A percentile compares a stretch with the other conserved stretches of the same genome.
Evolutionary conservation across 2,329 filamentous ascomycete species (phyloP).

Genomic region (Curvularia verruculosa): DNA sequence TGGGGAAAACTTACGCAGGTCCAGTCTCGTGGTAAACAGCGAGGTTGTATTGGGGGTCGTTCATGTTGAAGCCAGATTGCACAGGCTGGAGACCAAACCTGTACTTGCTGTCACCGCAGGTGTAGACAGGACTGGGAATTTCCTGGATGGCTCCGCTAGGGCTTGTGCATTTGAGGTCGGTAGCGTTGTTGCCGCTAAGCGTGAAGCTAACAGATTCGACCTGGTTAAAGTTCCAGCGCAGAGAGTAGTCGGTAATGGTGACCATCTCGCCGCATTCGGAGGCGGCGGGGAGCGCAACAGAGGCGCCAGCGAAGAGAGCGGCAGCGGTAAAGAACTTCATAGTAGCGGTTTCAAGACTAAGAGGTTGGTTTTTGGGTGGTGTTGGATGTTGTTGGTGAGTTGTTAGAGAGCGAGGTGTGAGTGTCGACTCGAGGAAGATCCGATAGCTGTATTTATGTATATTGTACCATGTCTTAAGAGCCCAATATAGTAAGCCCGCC

Average conservation of each 20-base stretch:
- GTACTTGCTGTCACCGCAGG: conserved; percentile 1
- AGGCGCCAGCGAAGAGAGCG: neutral
- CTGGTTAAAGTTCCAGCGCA: neutral
- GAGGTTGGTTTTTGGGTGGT: neutral
- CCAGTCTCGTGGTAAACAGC: neutral
- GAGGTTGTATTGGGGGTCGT: neutral
- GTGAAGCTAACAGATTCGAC: neutral
- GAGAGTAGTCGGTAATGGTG: neutral
- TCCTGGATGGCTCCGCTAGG: neutral
- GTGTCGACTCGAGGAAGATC: neutral
- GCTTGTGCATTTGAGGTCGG: neutral
- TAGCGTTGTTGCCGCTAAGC: neutral
- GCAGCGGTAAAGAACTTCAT: neutral
- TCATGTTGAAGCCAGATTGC: neutral
- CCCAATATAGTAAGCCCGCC: neutral
- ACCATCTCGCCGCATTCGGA: neutral
- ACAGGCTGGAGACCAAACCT: neutral
- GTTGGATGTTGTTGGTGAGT: neutral
- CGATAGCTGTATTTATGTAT: neutral
- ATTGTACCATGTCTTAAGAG: neutral
- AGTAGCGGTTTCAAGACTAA: neutral
- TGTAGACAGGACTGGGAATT: neutral
- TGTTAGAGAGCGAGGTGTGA: neutral
- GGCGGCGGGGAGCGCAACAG: neutral
- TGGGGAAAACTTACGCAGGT: neutral